Evolutionary conservation across 139 green algal genomes (phyloP), one percentile per base, ranked within the genome.

Genomic region (Micractinium conductrix): DNA sequence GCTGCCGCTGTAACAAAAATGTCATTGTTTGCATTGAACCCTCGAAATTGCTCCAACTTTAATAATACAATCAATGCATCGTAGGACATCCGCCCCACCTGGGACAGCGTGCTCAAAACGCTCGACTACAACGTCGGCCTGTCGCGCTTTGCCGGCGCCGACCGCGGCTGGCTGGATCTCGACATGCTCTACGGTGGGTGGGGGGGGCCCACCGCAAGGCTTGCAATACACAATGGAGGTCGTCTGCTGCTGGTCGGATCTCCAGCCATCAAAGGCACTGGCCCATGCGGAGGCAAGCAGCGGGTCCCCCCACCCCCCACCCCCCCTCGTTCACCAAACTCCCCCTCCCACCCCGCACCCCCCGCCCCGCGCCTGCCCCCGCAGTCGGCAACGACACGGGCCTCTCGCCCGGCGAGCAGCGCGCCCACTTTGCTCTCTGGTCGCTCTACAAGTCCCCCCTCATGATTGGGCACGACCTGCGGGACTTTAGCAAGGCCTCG

Each of bases 341-440:
- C 28, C 28, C 4, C 42, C 71, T 42, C 1, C 2, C 12, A 43
- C n/a, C 42, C 53, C 43, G n/a, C 9, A 2, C 65, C 14, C 14
- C 65, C 21, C 33, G 10, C 6, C 33, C 9, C 17, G 12, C 35
- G 33, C 16, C 26, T 43, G 2, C 37, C 5, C 28, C 71, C 30
- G 42, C 42, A 60, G 71, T 80, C 14, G 74, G 74, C 45, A 80
- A 80, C n/a, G 74, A 80, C 74, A 80, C 74, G 30, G 74, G 74
- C 16, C 74, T 80, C 19, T 42, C 35, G 4, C 45, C 35, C 19
- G 48, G 43, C n/a, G 74, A 80, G 68, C 74, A 92, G 78, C 74
- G 88, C 9, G 78, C 84, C 3, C 91, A 95, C 63, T 95, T 96
- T 89, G 92, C 89, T 35, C 83, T 96, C 60, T 96, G 93, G 93